Evolutionary conservation across 1,284 basidiomycete genomes (phyloP).

Genomic region (Melanopsichium pennsylvanicum): DNA sequence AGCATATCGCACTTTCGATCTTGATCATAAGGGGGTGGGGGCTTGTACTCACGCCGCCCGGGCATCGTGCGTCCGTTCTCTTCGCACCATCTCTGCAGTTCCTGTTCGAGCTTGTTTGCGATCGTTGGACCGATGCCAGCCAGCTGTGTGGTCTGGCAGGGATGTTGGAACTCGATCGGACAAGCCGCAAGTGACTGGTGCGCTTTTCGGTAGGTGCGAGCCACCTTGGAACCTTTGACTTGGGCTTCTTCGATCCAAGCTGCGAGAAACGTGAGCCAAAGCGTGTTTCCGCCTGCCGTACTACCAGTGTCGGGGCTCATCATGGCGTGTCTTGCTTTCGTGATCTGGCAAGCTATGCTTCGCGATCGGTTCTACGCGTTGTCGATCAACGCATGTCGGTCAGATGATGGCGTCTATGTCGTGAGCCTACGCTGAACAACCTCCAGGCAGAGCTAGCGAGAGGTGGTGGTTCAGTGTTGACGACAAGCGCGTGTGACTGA

Average conservation of each 20-base stretch:
- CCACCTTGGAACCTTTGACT: constrained; percentile 48
- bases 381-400: no score
- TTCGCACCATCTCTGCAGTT: constrained; percentile 53
- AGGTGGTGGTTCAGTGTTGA: no score
- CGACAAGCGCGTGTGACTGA: no score
- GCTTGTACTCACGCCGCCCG: constrained; percentile 20
- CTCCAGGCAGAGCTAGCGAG: no score
- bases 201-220: constrained; percentile 51
- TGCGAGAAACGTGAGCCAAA: constrained; percentile 56
- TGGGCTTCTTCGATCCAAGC: constrained; percentile 55
- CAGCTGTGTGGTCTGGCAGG: constrained; percentile 53
- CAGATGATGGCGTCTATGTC: no score
- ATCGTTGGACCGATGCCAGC: constrained; percentile 56
- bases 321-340: no score
- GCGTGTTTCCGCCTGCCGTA: constrained; percentile 37
- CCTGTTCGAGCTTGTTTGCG: constrained; percentile 48
- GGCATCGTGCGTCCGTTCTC: constrained; percentile 45
- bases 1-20: no score
- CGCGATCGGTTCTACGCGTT: no score
- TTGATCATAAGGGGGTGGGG: neutral
- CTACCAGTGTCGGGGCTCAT: constrained; percentile 15
- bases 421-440: no score
- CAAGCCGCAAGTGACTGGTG: constrained; percentile 46
- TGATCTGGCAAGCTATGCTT: no score
- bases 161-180: constrained; percentile 52